Evolutionary conservation across 495 filamentous ascomycete species (phyloP).

Genomic region (Aspergillus asperescens): DNA sequence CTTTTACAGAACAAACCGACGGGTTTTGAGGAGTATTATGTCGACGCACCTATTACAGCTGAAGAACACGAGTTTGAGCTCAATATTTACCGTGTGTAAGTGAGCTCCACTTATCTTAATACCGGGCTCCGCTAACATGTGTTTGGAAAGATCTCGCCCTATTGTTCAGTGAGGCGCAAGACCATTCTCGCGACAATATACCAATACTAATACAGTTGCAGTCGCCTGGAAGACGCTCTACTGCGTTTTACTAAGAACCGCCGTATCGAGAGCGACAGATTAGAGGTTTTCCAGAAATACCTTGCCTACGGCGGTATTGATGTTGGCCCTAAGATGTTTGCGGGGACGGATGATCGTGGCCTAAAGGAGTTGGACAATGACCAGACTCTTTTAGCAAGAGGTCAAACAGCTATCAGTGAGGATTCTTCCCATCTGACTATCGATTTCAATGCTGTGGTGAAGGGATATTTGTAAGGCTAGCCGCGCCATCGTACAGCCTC

Average conservation of each 20-base stretch:
- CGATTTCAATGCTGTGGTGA: constrained; percentile 71
- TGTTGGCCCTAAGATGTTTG: constrained; percentile 60
- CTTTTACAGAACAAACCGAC: constrained; percentile 41
- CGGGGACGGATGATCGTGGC: constrained; percentile 49
- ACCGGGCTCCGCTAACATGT: constrained; percentile 17
- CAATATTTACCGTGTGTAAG: constrained; percentile 52
- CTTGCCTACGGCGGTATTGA: constrained; percentile 80
- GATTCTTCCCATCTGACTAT: constrained; percentile 55
- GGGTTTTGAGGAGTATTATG: constrained; percentile 69
- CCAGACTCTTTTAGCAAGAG: constrained; percentile 50
- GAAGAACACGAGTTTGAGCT: constrained; percentile 57
- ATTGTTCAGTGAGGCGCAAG: constrained; percentile 34
- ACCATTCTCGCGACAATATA: neutral
- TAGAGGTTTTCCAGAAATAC: constrained; percentile 69
- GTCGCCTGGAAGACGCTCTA: constrained; percentile 81
- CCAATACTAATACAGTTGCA: constrained; percentile 22
- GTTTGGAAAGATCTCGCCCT: constrained; percentile 31
- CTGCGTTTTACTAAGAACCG: constrained; percentile 72
- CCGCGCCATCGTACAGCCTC: neutral
- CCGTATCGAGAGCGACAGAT: constrained; percentile 58
- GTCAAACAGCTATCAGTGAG: constrained; percentile 23
- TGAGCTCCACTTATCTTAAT: neutral
- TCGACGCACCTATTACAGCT: constrained; percentile 72
- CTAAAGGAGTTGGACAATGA: constrained; percentile 53
- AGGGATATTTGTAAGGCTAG: constrained; percentile 66